Conservation (phyloP, 2,329 filamentous ascomycete species). For the Tolypocladium inflatum region DNA sequence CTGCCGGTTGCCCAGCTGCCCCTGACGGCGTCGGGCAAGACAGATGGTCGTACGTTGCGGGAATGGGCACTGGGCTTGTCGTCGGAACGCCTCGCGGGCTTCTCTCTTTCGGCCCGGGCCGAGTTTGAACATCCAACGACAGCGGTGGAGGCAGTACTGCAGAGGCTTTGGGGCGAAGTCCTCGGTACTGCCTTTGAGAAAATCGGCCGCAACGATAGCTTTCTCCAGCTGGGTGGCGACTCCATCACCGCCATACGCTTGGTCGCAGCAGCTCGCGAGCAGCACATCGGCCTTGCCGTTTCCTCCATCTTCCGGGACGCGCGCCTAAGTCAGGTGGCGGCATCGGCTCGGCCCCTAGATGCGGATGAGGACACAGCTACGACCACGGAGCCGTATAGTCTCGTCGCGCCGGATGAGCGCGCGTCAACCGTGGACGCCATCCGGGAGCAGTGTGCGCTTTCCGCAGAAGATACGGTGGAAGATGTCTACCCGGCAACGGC, state of each 20-base stretch:
- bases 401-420: too few relatives aligned
- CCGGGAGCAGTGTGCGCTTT: too few relatives aligned
- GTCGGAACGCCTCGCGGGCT: neutral
- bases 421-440: too few relatives aligned
- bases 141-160: neutral
- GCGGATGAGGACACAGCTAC: neutral
- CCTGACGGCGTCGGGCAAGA: conserved; percentile 3
- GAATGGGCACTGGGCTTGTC: neutral
- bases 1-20: conserved; percentile 4
- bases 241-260: conserved; percentile 10
- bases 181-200: too few relatives aligned
- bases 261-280: neutral
- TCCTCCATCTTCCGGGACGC: neutral
- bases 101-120: neutral
- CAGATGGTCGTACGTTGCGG: neutral
- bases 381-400: neutral
- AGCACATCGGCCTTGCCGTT: too few relatives aligned
- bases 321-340: neutral
- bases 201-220: too few relatives aligned
- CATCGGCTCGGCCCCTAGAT: neutral
- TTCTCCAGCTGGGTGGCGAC: too few relatives aligned
- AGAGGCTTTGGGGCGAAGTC: too few relatives aligned
- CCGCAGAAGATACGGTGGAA: neutral
- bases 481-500: conserved; percentile 30
- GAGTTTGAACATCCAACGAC: neutral